Evolutionary conservation across 306 rosid species (phyloP).

Genomic region (Datisca glomerata): DNA sequence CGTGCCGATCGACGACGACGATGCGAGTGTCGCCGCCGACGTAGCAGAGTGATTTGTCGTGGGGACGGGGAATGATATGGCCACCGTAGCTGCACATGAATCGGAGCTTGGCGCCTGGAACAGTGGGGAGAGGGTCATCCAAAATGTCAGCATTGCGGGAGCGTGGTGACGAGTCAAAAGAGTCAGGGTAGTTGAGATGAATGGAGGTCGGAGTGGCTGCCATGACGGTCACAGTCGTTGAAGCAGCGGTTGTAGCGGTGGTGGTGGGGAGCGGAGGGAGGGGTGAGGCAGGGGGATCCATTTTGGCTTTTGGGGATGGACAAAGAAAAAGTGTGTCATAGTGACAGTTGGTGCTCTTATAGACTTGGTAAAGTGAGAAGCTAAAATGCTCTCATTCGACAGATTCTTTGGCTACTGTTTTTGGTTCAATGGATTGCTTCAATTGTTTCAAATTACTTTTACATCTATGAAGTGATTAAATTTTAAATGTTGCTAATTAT

Average conservation of each 20-base stretch:
- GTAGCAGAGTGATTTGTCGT: constrained; percentile 76
- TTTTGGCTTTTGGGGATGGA: background rate
- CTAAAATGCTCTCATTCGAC: too few relatives aligned
- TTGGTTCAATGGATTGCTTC: too few relatives aligned
- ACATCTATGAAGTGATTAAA: too few relatives aligned
- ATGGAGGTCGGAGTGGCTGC: background rate
- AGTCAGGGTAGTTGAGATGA: constrained; percentile 36
- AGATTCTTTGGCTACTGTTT: too few relatives aligned
- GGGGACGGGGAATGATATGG: constrained; percentile 93
- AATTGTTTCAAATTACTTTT: too few relatives aligned
- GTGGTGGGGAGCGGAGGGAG: too few relatives aligned
- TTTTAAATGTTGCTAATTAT: too few relatives aligned
- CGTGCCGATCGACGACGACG: constrained; percentile 53
- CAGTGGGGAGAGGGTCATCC: constrained; percentile 33
- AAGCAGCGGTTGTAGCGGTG: constrained; percentile 9
- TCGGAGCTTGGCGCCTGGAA: constrained; percentile 73
- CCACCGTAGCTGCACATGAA: constrained; percentile 98
- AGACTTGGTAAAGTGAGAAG: too few relatives aligned
- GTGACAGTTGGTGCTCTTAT: too few relatives aligned
- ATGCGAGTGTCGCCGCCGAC: constrained; percentile 93
- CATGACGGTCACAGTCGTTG: constrained; percentile 4
- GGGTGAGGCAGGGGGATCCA: constrained; percentile 8
- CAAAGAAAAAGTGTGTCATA: too few relatives aligned
- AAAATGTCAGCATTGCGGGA: constrained; percentile 43
- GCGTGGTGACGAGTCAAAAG: constrained; percentile 47